Conservation (phyloP, 345 rosid species). For the Arabis hirsuta region DNA sequence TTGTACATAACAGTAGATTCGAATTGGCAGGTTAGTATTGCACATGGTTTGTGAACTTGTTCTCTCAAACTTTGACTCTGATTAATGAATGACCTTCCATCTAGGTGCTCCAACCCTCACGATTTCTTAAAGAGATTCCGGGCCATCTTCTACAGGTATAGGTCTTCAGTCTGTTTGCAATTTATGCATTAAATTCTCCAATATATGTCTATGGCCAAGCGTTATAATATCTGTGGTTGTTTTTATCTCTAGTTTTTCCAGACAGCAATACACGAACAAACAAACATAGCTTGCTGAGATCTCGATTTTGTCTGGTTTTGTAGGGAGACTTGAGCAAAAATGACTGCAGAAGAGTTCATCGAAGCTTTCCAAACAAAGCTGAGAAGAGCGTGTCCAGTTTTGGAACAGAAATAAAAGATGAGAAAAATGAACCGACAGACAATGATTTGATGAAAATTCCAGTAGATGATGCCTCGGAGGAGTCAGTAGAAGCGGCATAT, state of each 20-base stretch:
- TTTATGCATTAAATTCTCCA: slow-evolving; percentile 23
- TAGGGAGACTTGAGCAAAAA: slow-evolving; percentile 61
- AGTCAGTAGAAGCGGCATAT: slow-evolving; percentile 46
- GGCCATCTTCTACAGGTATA: slow-evolving; percentile 73
- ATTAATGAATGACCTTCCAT: slow-evolving; percentile 32
- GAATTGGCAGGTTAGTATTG: slow-evolving; percentile 82
- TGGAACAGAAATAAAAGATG: slow-evolving; percentile 30
- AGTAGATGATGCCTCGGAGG: slow-evolving; percentile 49
- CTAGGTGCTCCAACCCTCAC: slow-evolving; percentile 91
- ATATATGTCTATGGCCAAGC: background rate
- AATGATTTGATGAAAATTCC: slow-evolving; percentile 42
- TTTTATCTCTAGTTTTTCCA: background rate
- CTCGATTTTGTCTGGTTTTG: background rate
- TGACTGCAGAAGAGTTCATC: slow-evolving; percentile 50
- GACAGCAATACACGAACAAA: slow-evolving; percentile 12
- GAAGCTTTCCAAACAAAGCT: slow-evolving; percentile 45
- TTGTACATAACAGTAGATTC: slow-evolving; percentile 79
- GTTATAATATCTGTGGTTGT: slow-evolving; percentile 1
- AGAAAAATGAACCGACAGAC: slow-evolving; percentile 47
- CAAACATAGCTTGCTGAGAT: background rate
- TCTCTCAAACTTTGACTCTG: slow-evolving; percentile 29
- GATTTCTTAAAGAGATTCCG: slow-evolving; percentile 94
- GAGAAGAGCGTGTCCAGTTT: slow-evolving; percentile 25
- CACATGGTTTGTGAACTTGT: slow-evolving; percentile 28
- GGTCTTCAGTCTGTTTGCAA: slow-evolving; percentile 40